Base-by-base conservation (phyloP, 2,329 filamentous ascomycete genomes). In the Colletotrichum neosansevieriae region DNA sequence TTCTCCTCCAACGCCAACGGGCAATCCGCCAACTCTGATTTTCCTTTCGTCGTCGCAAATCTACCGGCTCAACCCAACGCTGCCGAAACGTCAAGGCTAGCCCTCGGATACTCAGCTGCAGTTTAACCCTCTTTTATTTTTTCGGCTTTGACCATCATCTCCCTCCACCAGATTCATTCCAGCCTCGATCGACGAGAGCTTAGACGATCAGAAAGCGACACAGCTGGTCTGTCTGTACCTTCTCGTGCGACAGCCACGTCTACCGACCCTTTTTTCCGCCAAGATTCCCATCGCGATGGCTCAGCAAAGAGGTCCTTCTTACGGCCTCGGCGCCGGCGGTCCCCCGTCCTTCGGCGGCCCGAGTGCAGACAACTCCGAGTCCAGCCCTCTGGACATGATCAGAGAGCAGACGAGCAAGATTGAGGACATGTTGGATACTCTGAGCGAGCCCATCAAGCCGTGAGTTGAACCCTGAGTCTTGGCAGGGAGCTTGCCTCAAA, bases 401-500 rank as follows among this genome's bases (percentile, higher is more conserved):
- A 88, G 96, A 72, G 89, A 94, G 80, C 94, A 98, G 82, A 99
- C 96, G 58, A 97, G 93, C 91, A 98, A 98, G 87, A 95, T 99
- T 73, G 96, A 99, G 84, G 96, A 99, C 79, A 83, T 93, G 78
- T 82, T 99, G 78, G 96, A 98, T 81, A 93, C 89, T 32, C 73
- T 94, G 76, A 92, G 94, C 76, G 95, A 97, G 78, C 96, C 96
- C 56, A 83, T 98, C 74, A 98, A 97, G 87, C 96, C 96, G 92
- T 99, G 76, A 88, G 79, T 92, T 89, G 68, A 69, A 67, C 60
- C 71, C 64, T 32, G 36, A n/a, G 44, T 44, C 36, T 45, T 58
- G 56, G 57, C 58, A 58, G 36, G 56, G 59, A 63, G 58, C 53
- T 38, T 38, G 51, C 40, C 67, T 34, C 19, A 42, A 45, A 51